Percentiles rank a stretch among this genome's conserved stretches.
Conservation (phyloP, 2,329 filamentous ascomycete species). For the Colletotrichum sp. region DNA sequence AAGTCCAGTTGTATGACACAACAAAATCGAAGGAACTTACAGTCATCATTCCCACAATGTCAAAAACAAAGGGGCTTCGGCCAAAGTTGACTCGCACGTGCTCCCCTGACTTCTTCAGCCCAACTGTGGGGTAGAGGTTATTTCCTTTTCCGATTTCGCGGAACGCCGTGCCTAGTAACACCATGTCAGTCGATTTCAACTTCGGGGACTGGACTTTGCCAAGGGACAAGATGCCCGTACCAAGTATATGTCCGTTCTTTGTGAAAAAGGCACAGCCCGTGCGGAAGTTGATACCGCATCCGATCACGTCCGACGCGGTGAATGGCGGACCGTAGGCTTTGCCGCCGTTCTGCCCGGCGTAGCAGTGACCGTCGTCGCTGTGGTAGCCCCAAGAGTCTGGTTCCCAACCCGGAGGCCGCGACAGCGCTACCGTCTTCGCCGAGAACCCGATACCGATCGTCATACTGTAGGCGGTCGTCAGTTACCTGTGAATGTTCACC, state of each 20-base stretch:
- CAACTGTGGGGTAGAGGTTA: slow-evolving; percentile 66
- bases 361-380: slow-evolving; percentile 70
- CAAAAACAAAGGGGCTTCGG: slow-evolving; percentile 81
- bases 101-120: slow-evolving; percentile 70
- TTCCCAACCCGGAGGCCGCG: slow-evolving; percentile 70
- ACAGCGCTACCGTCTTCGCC: slow-evolving; percentile 55
- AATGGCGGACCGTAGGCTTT: slow-evolving; percentile 64
- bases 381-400: slow-evolving; percentile 73
- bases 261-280: slow-evolving; percentile 72
- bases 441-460: slow-evolving; percentile 70
- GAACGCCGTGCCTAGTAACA: slow-evolving; percentile 69
- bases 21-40: slow-evolving; percentile 50
- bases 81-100: slow-evolving; percentile 70
- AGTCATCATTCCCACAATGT: slow-evolving; percentile 87
- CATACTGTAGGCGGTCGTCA: slow-evolving; percentile 44
- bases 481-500: neutral
- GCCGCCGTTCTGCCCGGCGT: slow-evolving; percentile 60
- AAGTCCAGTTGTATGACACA: neutral
- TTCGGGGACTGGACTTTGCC: neutral
- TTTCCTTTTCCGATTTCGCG: slow-evolving; percentile 62
- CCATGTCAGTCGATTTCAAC: slow-evolving; percentile 15
- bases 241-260: slow-evolving; percentile 64
- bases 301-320: slow-evolving; percentile 62
- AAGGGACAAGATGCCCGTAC: slow-evolving; percentile 41
- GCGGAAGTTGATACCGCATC: slow-evolving; percentile 71